Base-by-base conservation (phyloP, 805 yeast species). In the Suhomyces sp. region DNA sequence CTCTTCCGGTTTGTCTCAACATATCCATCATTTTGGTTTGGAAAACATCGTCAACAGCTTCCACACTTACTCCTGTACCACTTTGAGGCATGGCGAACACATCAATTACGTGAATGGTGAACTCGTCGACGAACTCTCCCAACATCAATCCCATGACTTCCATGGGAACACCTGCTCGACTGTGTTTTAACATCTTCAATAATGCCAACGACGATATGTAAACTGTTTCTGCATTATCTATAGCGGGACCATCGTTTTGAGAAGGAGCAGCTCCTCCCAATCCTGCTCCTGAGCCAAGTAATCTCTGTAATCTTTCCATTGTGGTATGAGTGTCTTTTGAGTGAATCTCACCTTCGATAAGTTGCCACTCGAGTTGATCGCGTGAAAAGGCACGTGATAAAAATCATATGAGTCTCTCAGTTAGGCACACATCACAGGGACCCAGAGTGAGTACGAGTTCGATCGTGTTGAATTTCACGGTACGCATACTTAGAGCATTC, bases 31-130 rank as follows among this genome's bases (percentile, higher is more conserved):
- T 96, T 68, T 87, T 89, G 3, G 98, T 92, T 71, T 94, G 99
- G 76, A 94, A 94, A 48, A 96, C 98, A 69, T 96, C 98, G 70
- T 96, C 99, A 33, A 94, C 99, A 1, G 99, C 99, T 70, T 94
- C 99, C 54, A 94, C 99, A 54, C 96, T 88, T 17, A 96, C 99
- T 55, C 99, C 99, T 8, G 99, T 94, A 66, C 97, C 96, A 46
- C 91, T 84, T 75, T 94, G 99, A 17, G 99, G 99, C 99, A 94
- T 94, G 52, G 99, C 99, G 79, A 94, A 94, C 49, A 96, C 99
- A 67, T 94, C 99, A 51, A 90, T 90, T 40, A 94, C 99, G 63
- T 92, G 96, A 38, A 94, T 94, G 0, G 99, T 94, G 71, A 88
- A 93, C 56, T 94, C 98, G 69, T 94, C 99, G 26, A 94, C 94